Base-by-base conservation (phyloP, 1,139 yeast genomes). In the Taiozyma sp. region DNA sequence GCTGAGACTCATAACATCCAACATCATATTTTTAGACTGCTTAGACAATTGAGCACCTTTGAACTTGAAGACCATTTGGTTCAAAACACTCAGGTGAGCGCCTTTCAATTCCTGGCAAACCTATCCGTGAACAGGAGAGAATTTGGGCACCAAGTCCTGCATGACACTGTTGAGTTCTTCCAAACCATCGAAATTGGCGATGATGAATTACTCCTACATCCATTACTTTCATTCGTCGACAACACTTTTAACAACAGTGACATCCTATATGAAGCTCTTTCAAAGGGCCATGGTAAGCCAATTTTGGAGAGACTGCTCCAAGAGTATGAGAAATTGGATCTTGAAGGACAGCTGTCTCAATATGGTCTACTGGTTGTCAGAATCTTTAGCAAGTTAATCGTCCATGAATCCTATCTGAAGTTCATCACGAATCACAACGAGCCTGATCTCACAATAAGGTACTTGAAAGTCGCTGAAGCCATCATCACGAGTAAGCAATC, bases 401-500 rank as follows among this genome's bases (percentile, higher is more conserved):
- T 64, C 3, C 73, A 72, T 56, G 77, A 72, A 55, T 69, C 76
- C 1, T 68, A 69, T 50, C 51, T 73, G 28, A 56, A 64, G 41
- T 56, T 53, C 21, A 54, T 65, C 11, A 57, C 67, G 11, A 35
- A 44, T 0, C 49, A 53, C 8, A 56, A 63, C 37, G 48, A 49
- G 2, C 55, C 52, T 14, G 48, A 42, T 0, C 47, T 48, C 13
- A 62, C 62, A 28, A 50, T 62, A 2, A 52, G 64, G 32, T 54
- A 64, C 22, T 52, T 77, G 42, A 65, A 66, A 47, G 58, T 70
- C 6, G 58, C 72, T 6, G 80, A 77, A 53, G 56, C 77, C 2
- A 60, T 79, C 1, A 64, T 77, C 2, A 76, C 85, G 0, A 75
- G 80, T 42, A 74, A 68, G 49, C 77, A 73, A 10, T 69, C 68